Base-by-base conservation (phyloP, 768 basidiomycete genomes). In the Flagelloscypha sp. region DNA sequence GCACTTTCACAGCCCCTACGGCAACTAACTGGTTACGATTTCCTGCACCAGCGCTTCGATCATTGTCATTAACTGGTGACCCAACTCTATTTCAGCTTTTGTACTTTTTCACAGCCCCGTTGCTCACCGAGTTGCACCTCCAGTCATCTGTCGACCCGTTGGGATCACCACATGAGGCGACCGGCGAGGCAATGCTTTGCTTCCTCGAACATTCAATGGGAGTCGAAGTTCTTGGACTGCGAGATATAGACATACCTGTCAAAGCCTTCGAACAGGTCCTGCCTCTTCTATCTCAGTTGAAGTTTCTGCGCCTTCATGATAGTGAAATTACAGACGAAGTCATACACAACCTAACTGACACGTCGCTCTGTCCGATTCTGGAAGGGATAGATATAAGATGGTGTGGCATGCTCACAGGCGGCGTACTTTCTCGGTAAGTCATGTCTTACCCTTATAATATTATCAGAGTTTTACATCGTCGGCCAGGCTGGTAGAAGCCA, bases 341-440 rank as follows among this genome's bases (percentile, higher is more conserved):
- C 15, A 38, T 78, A 7, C 41, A 48, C 20, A 43, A 53, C 20
- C 47, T 76, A 27, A 46, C 54, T 27, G 66, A 65, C 2, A 57
- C 59, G 5, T 65, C 62, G 9, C 45, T 63, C 10, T 79, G 74
- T 40, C 75, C 68, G 17, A 52, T 47, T 35, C 65, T 79, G 27
- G 48, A 50, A 27, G 56, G 56, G 30, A 49, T 81, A 33, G 74
- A 79, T 48, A 51, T 79, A 32, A 65, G 74, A 18, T 79, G 74
- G 76, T 79, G 76, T 45, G 62, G 66, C 8, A 65, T 74, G 37
- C 48, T 80, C 5, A 64, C 62, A 19, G 74, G 76, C 13, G 52
- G 48, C 2, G 67, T 68, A 15, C 54, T 79, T n/a, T n/a, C n/a
- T n/a, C n/a, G n/a, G n/a, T n/a, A n/a, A n/a, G n/a, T n/a, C n/a